Conservation (phyloP, 2,329 filamentous ascomycete genomes). For the Ophiocordyceps sinensis region DNA sequence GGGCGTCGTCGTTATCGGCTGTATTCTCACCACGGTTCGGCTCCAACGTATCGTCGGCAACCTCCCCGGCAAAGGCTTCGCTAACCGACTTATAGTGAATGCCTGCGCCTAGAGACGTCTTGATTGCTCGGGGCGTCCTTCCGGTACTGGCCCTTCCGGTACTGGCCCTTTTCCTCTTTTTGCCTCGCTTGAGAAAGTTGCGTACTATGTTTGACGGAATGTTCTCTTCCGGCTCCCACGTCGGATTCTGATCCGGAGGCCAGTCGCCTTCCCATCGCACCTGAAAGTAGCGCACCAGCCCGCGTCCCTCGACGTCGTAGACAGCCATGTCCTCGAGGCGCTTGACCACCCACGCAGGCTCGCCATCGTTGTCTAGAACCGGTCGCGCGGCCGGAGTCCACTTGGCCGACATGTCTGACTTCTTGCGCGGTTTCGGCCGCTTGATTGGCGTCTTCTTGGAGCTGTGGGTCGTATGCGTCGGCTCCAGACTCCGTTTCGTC, state of each 20-base stretch:
- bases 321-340: conserved; percentile 26
- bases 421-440: neutral
- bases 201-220: conserved; percentile 26
- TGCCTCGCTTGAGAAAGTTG: conserved; percentile 20
- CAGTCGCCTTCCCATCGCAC: conserved; percentile 44
- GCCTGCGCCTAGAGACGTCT: neutral
- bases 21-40: neutral
- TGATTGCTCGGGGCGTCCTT: neutral
- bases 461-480: too few species aligned
- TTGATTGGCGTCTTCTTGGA: conserved; percentile 1
- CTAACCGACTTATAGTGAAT: conserved; percentile 13
- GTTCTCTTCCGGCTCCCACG: conserved; percentile 43
- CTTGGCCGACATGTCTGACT: neutral
- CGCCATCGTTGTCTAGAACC: conserved; percentile 4
- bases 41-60: conserved; percentile 2
- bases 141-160: neutral
- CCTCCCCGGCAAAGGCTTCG: conserved; percentile 13
- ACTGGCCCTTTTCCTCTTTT: conserved; percentile 9
- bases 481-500: too few species aligned
- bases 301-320: conserved; percentile 20
- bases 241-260: conserved; percentile 39
- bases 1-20: neutral
- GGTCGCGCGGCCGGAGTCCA: neutral
- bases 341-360: conserved; percentile 27
- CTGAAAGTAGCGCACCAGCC: conserved; percentile 28